Conservation (phyloP, 2,329 filamentous ascomycete species). For the Fusarium devonianum region DNA sequence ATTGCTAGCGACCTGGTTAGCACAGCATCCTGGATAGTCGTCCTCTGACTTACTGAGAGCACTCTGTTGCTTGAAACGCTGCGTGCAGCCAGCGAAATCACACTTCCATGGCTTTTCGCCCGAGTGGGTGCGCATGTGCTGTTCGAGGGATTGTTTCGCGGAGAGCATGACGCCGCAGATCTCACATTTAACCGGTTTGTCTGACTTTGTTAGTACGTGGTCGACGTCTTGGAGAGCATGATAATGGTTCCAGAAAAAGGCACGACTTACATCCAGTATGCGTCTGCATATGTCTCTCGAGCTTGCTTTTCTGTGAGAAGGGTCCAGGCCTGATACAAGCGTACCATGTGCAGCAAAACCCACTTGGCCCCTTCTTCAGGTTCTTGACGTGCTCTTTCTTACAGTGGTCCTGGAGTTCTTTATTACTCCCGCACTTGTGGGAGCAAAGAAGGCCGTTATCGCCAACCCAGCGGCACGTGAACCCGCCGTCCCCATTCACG, state of each 20-base stretch:
- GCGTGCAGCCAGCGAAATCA: conserved; percentile 56
- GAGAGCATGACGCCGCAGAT: conserved; percentile 67
- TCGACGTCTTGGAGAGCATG: background rate
- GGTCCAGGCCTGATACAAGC: conserved; percentile 61
- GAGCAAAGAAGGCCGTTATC: conserved; percentile 42
- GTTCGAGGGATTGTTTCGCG: conserved; percentile 71
- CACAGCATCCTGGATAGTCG: background rate
- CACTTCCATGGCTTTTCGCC: conserved; percentile 71
- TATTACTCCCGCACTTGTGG: conserved; percentile 51
- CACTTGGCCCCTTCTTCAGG: conserved; percentile 53
- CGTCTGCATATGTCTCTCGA: conserved; percentile 70
- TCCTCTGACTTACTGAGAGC: conserved; percentile 62
- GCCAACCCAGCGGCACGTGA: conserved; percentile 46
- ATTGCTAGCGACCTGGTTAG: conserved; percentile 57
- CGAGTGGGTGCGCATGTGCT: conserved; percentile 72
- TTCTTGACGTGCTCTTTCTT: conserved; percentile 57
- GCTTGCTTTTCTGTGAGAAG: conserved; percentile 67
- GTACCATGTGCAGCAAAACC: conserved; percentile 64
- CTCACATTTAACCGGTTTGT: conserved; percentile 65
- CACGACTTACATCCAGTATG: conserved; percentile 67
- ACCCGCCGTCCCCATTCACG: conserved; percentile 38
- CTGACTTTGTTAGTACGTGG: conserved; percentile 46
- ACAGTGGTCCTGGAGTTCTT: conserved; percentile 63
- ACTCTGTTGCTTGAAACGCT: conserved; percentile 71
- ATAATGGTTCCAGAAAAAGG: background rate